A percentile compares a stretch with the other conserved stretches of the same genome.
phyloP scores from a whole-genome alignment of 1,284 basidiomycete genomes.

The Sporisorium iseilematis-ciliati region DNA sequence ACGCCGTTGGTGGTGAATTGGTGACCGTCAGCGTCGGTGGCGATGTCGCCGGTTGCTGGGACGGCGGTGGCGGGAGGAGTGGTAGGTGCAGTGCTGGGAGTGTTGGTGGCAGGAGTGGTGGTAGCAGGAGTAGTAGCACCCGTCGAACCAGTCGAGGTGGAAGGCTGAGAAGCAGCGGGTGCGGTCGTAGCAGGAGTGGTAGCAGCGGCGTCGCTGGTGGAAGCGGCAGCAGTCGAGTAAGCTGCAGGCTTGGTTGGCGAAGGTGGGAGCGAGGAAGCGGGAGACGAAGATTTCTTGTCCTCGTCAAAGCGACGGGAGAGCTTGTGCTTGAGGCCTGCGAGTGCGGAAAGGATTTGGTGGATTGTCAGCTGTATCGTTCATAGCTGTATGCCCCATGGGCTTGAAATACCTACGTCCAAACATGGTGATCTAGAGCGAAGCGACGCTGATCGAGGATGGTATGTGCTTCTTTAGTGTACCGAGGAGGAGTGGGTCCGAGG shows the following conservation, averaged over 20 bases:
- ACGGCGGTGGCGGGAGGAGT: slow-evolving; percentile 2
- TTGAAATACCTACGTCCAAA: slow-evolving; percentile 28
- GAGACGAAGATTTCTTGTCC: slow-evolving; percentile 25
- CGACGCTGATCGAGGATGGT: not conserved
- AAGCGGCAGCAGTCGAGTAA: slow-evolving; percentile 12
- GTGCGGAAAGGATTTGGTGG: not conserved
- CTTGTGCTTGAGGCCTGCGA: slow-evolving; percentile 45
- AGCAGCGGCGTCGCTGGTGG: slow-evolving; percentile 4
- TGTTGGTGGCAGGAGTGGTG: slow-evolving; percentile 3
- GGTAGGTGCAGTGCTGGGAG: slow-evolving; percentile 18
- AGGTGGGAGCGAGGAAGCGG: slow-evolving; percentile 40
- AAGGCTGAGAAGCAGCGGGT: slow-evolving; percentile 10
- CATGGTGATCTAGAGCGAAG: slow-evolving; percentile 12
- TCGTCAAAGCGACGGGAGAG: slow-evolving; percentile 42
- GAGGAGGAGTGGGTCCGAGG: not conserved
- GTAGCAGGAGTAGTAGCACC: slow-evolving; percentile 10
- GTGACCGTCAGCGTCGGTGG: slow-evolving; percentile 26
- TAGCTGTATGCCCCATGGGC: not conserved
- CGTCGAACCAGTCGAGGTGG: slow-evolving; percentile 16
- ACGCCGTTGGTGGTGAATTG: slow-evolving; percentile 41
- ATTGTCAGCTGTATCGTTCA: not conserved
- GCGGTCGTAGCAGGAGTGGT: slow-evolving; percentile 7
- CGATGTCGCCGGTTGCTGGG: slow-evolving; percentile 4
- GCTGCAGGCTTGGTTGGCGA: slow-evolving; percentile 40
- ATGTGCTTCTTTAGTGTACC: not conserved